phyloP scores from a whole-genome alignment of 805 yeast genomes.

The Suhomyces emberorum region DNA sequence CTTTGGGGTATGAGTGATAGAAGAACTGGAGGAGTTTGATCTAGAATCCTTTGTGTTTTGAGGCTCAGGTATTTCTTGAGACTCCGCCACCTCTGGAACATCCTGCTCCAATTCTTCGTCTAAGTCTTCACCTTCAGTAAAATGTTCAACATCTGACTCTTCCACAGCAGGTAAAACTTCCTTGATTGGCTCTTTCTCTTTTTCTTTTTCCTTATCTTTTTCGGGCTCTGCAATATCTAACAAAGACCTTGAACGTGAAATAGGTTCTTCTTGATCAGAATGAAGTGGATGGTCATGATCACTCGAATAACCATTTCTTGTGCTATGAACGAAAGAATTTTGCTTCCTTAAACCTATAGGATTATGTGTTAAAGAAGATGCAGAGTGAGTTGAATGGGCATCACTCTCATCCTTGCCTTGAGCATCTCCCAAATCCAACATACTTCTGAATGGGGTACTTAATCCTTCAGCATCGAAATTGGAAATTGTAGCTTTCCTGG shows the following conservation, averaged over 20 bases:
- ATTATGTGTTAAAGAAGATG: conserved; percentile 21
- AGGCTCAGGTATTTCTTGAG: not conserved
- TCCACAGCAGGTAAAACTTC: conserved; percentile 6
- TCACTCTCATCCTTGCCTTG: conserved; percentile 6
- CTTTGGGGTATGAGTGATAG: conserved; percentile 2
- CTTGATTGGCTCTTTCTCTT: not conserved
- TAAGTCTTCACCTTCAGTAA: not conserved
- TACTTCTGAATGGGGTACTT: conserved; percentile 34
- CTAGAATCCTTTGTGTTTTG: not conserved
- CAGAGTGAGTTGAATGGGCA: conserved; percentile 20
- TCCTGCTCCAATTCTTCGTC: not conserved
- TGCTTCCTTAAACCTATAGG: conserved; percentile 18
- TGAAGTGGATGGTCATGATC: conserved; percentile 1
- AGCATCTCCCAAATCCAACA: conserved; percentile 30
- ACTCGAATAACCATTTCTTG: not conserved
- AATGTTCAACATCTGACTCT: conserved; percentile 4
- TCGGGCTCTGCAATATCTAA: conserved; percentile 5
- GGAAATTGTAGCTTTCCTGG: conserved; percentile 29
- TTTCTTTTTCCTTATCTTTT: not conserved
- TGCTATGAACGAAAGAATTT: conserved; percentile 2
- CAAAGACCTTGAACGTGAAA: conserved; percentile 2
- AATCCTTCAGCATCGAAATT: conserved; percentile 14
- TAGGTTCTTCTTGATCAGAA: not conserved
- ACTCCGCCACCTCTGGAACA: not conserved
- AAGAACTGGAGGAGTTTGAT: conserved; percentile 1